Conservation (phyloP, 179 eudicot species). For the Spinacia oleracea region DNA sequence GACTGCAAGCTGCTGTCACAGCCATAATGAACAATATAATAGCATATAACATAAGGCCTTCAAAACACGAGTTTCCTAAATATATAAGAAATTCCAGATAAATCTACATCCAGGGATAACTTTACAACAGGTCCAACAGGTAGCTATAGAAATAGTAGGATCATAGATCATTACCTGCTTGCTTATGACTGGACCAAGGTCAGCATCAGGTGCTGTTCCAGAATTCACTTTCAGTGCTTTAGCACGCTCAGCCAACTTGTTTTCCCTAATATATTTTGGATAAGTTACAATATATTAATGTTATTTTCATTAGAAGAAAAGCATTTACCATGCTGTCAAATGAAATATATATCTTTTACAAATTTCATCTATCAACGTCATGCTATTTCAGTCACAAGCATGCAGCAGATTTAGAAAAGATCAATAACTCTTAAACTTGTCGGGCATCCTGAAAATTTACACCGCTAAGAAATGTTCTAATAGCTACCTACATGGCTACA, state of each 20-base stretch:
- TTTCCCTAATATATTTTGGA: constrained; percentile 56
- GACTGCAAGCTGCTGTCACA: constrained; percentile 2
- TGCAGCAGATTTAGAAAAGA: not conserved
- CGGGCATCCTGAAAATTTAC: not conserved
- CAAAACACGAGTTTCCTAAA: not conserved
- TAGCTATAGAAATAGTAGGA: not conserved
- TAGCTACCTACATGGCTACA: not conserved
- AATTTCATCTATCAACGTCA: not conserved
- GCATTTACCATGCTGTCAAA: not conserved
- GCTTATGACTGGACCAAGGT: constrained; percentile 98
- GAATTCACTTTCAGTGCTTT: constrained; percentile 80
- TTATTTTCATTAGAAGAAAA: not conserved
- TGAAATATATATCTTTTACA: not conserved
- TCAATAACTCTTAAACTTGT: not conserved
- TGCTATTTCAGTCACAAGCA: constrained; percentile 11
- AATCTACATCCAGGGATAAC: constrained; percentile 2
- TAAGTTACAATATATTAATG: not conserved
- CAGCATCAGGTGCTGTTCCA: constrained; percentile 89
- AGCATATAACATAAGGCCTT: not conserved
- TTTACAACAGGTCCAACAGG: not conserved
- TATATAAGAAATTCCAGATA: not conserved
- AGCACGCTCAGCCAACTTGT: constrained; percentile 74
- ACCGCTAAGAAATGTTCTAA: not conserved
- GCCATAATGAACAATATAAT: not conserved
- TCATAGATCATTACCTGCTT: constrained; percentile 57